Conservation (phyloP, 169 alveolate genomes). For the Cryptosporidium tyzzeri region DNA sequence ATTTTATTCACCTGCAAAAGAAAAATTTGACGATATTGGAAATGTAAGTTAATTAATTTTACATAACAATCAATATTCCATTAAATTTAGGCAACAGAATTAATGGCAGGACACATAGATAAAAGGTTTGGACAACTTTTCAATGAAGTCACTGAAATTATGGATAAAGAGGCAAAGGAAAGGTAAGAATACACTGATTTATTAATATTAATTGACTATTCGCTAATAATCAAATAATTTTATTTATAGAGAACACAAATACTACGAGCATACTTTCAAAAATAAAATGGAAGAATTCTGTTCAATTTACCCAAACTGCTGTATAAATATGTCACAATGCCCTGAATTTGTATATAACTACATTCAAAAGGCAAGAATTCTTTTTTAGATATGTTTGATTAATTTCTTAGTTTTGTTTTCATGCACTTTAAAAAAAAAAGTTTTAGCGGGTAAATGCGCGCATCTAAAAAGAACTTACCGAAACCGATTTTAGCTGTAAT, state of each 20-base stretch:
- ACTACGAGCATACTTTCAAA: constrained; percentile 44
- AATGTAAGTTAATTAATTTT: constrained; percentile 14
- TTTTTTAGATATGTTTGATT: constrained; percentile 1
- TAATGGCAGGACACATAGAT: constrained; percentile 40
- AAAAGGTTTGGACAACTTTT: constrained; percentile 61
- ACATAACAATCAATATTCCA: background rate
- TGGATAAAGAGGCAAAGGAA: constrained; percentile 31
- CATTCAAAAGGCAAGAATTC: constrained; percentile 43
- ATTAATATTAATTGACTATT: background rate
- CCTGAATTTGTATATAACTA: constrained; percentile 63
- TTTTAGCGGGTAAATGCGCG: constrained; percentile 26
- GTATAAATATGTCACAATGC: constrained; percentile 56
- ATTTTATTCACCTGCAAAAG: constrained; percentile 49
- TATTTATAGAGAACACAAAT: constrained; percentile 15
- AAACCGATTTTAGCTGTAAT: background rate
- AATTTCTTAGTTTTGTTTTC: background rate
- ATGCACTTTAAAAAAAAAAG: background rate
- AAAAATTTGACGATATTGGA: constrained; percentile 62
- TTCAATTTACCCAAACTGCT: constrained; percentile 49
- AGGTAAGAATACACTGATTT: constrained; percentile 29
- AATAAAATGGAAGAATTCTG: constrained; percentile 54
- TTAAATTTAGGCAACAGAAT: constrained; percentile 32
- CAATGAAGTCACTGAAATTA: constrained; percentile 44
- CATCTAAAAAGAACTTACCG: background rate
- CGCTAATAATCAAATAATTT: background rate